Conservation (phyloP, 1,284 basidiomycete genomes). For the Heterobasidion occidentale region DNA sequence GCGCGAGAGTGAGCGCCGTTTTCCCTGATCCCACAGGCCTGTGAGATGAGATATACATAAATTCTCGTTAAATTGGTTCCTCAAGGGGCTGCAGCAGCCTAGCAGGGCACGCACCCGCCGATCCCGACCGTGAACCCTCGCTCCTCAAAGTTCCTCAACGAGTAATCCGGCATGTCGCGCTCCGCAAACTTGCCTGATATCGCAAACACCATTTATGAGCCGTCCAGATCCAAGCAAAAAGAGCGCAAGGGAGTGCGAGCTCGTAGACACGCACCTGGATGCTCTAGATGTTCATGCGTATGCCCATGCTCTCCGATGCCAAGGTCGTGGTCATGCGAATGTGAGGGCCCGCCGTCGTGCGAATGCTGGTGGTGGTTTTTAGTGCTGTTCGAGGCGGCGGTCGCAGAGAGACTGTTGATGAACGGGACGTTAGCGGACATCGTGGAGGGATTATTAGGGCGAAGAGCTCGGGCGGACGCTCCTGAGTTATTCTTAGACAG, state of each 20-base stretch:
- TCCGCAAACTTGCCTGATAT: slow-evolving; percentile 84
- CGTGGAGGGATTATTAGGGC: not conserved
- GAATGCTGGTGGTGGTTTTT: slow-evolving; percentile 35
- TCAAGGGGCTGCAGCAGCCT: not conserved
- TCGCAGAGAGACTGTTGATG: slow-evolving; percentile 53
- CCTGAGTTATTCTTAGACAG: no score
- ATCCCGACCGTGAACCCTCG: slow-evolving; percentile 96
- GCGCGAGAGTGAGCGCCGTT: slow-evolving; percentile 87
- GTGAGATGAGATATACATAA: slow-evolving; percentile 1
- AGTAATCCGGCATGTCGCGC: slow-evolving; percentile 88
- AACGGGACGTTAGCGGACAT: slow-evolving; percentile 45
- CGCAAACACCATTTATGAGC: not conserved
- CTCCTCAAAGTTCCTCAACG: slow-evolving; percentile 81
- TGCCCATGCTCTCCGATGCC: slow-evolving; percentile 76
- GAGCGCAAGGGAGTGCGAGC: not conserved
- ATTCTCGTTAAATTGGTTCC: not conserved
- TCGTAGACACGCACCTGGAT: slow-evolving; percentile 58
- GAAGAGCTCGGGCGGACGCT: not conserved
- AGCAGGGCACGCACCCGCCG: slow-evolving; percentile 64
- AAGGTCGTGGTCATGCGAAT: slow-evolving; percentile 41
- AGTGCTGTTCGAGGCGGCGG: slow-evolving; percentile 21
- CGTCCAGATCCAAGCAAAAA: not conserved
- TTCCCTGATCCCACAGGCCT: slow-evolving; percentile 97
- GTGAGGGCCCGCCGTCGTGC: slow-evolving; percentile 27
- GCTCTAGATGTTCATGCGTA: slow-evolving; percentile 85